Evolutionary conservation across 495 filamentous ascomycete species (phyloP).

Genomic region (Hamigera avellanea): DNA sequence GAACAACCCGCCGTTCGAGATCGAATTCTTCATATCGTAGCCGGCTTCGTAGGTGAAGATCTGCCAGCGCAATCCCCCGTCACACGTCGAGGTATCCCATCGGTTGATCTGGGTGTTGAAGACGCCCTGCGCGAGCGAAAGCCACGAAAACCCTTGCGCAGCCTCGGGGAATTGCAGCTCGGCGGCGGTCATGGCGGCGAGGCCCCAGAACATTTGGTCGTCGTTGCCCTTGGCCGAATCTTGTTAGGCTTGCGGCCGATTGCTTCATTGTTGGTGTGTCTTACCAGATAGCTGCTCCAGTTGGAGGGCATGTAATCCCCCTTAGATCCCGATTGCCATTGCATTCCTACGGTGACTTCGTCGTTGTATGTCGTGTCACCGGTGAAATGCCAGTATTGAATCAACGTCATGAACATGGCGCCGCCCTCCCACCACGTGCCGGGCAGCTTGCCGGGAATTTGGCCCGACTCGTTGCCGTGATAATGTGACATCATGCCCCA

Average conservation of each 20-base stretch:
- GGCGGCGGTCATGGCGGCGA: slow-evolving; percentile 60
- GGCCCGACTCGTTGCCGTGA: slow-evolving; percentile 49
- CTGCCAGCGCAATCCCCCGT: slow-evolving; percentile 78
- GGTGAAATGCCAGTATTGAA: slow-evolving; percentile 61
- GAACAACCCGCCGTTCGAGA: slow-evolving; percentile 71
- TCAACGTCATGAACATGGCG: slow-evolving; percentile 53
- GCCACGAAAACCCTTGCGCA: slow-evolving; percentile 43
- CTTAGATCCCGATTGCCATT: slow-evolving; percentile 48
- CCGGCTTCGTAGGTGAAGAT: slow-evolving; percentile 72
- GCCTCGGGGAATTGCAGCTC: slow-evolving; percentile 63
- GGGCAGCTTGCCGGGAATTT: slow-evolving; percentile 46
- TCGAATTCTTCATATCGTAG: slow-evolving; percentile 70
- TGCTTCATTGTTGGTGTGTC: no score
- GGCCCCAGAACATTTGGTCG: slow-evolving; percentile 73
- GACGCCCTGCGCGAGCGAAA: slow-evolving; percentile 43
- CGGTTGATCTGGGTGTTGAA: slow-evolving; percentile 56
- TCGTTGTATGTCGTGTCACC: slow-evolving; percentile 51
- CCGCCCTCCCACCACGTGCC: slow-evolving; percentile 69
- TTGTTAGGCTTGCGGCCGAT: no score
- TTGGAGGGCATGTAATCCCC: slow-evolving; percentile 44
- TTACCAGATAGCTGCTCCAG: slow-evolving; percentile 36
- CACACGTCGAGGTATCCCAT: slow-evolving; percentile 57
- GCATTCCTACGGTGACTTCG: slow-evolving; percentile 38
- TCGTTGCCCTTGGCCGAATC: no score
- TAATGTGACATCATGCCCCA: slow-evolving; percentile 63